Percentiles rank a stretch among this genome's conserved stretches.
These are phyloP conservation scores for Avena eriantha DNA, from an alignment of 176 grass and related monocot genomes.

Conservation along the genomic window DNA sequence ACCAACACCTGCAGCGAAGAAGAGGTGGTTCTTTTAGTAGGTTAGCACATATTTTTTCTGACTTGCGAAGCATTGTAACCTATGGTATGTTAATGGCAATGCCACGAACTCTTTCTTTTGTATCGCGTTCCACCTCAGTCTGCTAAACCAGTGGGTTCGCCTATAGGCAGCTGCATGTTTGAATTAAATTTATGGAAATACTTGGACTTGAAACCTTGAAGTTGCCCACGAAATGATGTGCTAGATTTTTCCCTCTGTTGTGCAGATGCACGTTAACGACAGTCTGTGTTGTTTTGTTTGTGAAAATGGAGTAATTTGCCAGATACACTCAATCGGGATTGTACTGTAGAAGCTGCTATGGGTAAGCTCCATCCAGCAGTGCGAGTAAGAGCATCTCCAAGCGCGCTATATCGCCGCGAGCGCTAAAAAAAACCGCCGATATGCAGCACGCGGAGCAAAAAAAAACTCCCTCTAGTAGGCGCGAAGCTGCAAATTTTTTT, in stretches of 20 bases:
- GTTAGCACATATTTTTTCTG: constrained; percentile 20
- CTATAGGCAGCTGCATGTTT: constrained; percentile 9
- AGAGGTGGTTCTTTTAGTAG: constrained; percentile 51
- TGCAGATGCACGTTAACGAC: background rate
- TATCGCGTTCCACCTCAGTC: background rate
- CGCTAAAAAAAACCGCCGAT: too few species aligned
- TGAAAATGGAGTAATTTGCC: background rate
- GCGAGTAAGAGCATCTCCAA: too few species aligned
- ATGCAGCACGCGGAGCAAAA: too few species aligned
- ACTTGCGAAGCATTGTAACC: constrained; percentile 21
- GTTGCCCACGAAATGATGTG: constrained; percentile 3
- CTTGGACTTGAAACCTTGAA: background rate
- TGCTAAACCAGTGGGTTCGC: constrained; percentile 9
- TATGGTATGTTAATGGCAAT: constrained; percentile 4
- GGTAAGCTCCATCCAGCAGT: background rate
- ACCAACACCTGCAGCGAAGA: constrained; percentile 26
- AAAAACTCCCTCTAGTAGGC: too few species aligned
- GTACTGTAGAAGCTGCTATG: background rate
- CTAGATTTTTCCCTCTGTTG: background rate
- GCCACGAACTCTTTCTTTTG: background rate
- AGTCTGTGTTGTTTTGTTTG: background rate
- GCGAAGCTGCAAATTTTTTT: too few species aligned
- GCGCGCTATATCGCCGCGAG: too few species aligned
- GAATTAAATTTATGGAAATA: background rate
- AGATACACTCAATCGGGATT: background rate